Percentiles rank a stretch among this genome's conserved stretches.
Evolutionary conservation across 1,284 basidiomycete species (phyloP).

Genomic region (Pseudozyma flocculosa): DNA sequence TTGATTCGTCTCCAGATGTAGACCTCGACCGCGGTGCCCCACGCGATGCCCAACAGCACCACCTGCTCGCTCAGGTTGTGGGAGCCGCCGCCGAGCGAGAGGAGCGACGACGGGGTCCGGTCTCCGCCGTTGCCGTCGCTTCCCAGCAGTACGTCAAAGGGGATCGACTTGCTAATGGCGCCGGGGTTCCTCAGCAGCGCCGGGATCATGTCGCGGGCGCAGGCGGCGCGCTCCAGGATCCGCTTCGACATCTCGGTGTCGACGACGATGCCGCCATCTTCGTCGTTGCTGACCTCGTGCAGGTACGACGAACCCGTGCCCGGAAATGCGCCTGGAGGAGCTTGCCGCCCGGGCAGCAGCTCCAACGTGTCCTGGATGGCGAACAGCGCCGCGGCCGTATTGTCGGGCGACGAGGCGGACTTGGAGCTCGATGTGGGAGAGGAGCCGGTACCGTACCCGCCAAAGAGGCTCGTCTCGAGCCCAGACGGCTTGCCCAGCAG

Average conservation of each 20-base stretch:
- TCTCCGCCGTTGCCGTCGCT: not conserved
- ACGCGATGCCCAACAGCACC: constrained; percentile 29
- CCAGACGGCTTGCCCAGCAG: constrained; percentile 21
- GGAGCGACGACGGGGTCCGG: not conserved
- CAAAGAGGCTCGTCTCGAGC: not conserved
- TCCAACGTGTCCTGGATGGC: constrained; percentile 34
- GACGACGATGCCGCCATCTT: constrained; percentile 19
- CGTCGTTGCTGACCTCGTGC: constrained; percentile 20
- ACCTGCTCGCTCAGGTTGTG: constrained; percentile 32
- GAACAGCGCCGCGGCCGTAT: constrained; percentile 25
- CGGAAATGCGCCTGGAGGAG: constrained; percentile 31
- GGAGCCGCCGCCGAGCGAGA: not conserved
- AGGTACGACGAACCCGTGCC: constrained; percentile 31
- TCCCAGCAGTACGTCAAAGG: constrained; percentile 31
- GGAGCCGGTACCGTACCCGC: constrained; percentile 22
- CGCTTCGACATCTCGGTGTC: constrained; percentile 35
- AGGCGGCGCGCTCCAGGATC: constrained; percentile 36
- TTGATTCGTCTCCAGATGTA: constrained; percentile 38
- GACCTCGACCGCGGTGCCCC: constrained; percentile 37
- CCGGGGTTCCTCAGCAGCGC: constrained; percentile 27
- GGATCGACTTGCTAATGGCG: constrained; percentile 28
- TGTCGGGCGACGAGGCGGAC: constrained; percentile 12
- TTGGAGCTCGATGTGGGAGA: constrained; percentile 5
- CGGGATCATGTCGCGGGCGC: constrained; percentile 31
- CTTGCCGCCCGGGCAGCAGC: constrained; percentile 25